Evolutionary conservation across 108 stramenopile species (phyloP).

Genomic region (Nitzschia sp.): DNA sequence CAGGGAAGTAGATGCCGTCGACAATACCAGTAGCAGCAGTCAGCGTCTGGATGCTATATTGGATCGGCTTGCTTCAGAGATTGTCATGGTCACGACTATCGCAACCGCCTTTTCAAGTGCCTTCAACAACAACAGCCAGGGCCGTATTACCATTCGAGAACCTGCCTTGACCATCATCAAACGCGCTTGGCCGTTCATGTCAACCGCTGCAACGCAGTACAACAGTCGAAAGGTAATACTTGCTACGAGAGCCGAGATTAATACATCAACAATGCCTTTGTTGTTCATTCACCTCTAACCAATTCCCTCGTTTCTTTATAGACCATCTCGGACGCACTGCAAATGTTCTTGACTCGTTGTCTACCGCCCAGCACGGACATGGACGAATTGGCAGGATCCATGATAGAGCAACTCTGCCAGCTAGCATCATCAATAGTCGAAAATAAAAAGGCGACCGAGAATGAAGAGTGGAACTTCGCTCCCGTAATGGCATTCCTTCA

Average conservation of each 20-base stretch:
- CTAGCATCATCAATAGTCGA: slow-evolving; percentile 11
- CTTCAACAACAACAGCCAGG: neutral
- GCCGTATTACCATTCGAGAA: slow-evolving; percentile 2
- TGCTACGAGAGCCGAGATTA: neutral
- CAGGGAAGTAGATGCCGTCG: too few relatives aligned
- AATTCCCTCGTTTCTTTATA: neutral
- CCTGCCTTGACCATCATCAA: slow-evolving; percentile 34
- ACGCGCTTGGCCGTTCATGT: slow-evolving; percentile 47
- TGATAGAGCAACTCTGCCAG: slow-evolving; percentile 22
- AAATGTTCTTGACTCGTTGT: slow-evolving; percentile 16
- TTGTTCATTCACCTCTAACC: too few relatives aligned
- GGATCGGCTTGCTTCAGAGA: slow-evolving; percentile 52
- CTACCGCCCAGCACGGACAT: neutral
- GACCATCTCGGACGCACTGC: slow-evolving; percentile 18
- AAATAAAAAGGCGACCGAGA: neutral
- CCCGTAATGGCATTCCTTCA: neutral
- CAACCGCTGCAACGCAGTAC: slow-evolving; percentile 31
- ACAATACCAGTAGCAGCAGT: neutral
- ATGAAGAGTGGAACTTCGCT: neutral
- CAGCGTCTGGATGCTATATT: slow-evolving; percentile 20
- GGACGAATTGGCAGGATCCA: neutral
- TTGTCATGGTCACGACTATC: slow-evolving; percentile 43
- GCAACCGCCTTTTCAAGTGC: slow-evolving; percentile 39
- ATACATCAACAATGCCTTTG: neutral
- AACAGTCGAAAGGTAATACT: slow-evolving; percentile 44